Conservation (phyloP, 306 rosid genomes). For the Vigna angularis region DNA sequence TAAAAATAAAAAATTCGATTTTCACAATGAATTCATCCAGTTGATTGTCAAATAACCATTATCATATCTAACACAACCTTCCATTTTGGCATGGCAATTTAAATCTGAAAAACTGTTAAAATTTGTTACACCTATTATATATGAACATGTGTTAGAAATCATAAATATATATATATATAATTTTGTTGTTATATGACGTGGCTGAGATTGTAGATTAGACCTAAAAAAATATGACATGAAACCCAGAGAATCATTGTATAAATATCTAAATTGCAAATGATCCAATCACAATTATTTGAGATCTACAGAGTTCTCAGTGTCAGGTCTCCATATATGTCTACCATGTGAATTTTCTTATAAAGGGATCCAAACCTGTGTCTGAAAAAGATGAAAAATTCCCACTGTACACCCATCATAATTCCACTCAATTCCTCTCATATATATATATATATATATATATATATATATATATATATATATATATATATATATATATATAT, state of each 20-base stretch:
- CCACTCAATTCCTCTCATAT: neutral
- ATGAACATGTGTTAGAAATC: too few species aligned
- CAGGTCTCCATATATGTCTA: constrained; percentile 1
- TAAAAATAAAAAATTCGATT: too few species aligned
- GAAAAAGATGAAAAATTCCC: neutral
- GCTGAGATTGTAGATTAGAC: neutral
- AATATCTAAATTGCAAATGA: neutral
- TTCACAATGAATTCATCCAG: too few species aligned
- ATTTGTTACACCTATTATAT: too few species aligned
- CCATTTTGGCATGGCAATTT: too few species aligned
- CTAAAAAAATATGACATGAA: neutral
- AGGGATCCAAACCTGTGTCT: neutral
- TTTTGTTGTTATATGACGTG: too few species aligned
- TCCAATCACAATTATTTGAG: neutral
- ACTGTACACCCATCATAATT: neutral
- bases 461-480: neutral
- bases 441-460: neutral
- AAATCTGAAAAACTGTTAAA: too few species aligned
- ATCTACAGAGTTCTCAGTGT: neutral
- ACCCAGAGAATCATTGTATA: neutral
- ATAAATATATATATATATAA: too few species aligned
- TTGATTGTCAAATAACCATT: too few species aligned
- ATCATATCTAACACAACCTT: too few species aligned
- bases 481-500: neutral
- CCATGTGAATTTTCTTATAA: constrained; percentile 16